phyloP scores from a whole-genome alignment of 352 stramenopile genomes.

The Phytophthora lateralis region DNA sequence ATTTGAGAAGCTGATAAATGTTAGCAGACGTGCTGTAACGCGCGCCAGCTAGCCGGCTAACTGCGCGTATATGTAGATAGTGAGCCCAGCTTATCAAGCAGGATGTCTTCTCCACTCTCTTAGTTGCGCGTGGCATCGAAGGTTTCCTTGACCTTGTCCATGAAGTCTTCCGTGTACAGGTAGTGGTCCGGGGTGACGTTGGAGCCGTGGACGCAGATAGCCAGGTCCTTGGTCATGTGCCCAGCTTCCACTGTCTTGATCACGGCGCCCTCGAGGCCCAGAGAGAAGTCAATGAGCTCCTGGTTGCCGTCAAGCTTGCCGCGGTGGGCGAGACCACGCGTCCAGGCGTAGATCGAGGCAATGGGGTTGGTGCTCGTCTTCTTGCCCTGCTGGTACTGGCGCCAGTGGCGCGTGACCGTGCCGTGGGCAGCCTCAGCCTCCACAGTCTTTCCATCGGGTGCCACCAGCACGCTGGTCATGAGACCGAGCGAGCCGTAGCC shows the following conservation, averaged over 20 bases:
- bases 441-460: conserved; percentile 85
- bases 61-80: conserved; percentile 32
- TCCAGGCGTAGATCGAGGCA: conserved; percentile 91
- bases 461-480: conserved; percentile 89
- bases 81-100: conserved; percentile 34
- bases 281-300: conserved; percentile 70
- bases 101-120: conserved; percentile 9
- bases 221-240: conserved; percentile 90
- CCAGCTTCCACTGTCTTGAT: conserved; percentile 78
- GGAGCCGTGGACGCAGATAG: conserved; percentile 76
- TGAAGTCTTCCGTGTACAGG: conserved; percentile 76
- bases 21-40: conserved; percentile 11
- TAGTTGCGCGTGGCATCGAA: conserved; percentile 65
- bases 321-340: conserved; percentile 79
- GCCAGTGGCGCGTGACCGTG: conserved; percentile 90
- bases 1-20: conserved; percentile 38
- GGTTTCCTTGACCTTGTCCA: conserved; percentile 87
- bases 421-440: conserved; percentile 90
- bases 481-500: conserved; percentile 88
- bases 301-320: conserved; percentile 87
- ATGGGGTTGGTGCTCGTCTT: conserved; percentile 91
- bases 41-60: conserved; percentile 23
- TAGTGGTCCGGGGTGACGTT: conserved; percentile 59
- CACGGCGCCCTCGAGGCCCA: conserved; percentile 81
- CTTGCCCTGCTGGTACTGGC: conserved; percentile 86